phyloP scores from a whole-genome alignment of 75 land plant species.

The Cupressus sempervirens region DNA sequence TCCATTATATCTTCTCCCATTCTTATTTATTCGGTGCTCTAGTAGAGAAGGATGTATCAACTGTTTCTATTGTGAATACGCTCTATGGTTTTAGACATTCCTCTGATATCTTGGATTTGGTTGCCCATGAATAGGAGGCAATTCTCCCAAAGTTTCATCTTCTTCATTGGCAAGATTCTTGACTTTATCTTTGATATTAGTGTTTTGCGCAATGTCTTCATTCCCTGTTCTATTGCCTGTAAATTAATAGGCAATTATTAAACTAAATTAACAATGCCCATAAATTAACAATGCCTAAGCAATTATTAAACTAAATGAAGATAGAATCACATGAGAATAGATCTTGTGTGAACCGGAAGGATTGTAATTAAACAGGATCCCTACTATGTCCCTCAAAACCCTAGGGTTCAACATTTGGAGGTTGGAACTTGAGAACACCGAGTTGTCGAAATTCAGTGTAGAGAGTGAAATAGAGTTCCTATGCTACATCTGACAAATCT shows the following conservation, averaged over 20 bases:
- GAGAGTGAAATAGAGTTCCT: background rate
- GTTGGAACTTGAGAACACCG: background rate
- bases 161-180: background rate
- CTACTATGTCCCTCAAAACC: background rate
- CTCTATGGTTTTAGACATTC: no score
- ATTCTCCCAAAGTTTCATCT: background rate
- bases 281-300: background rate
- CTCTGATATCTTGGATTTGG: no score
- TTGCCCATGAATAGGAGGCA: slow-evolving; percentile 2
- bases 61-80: no score
- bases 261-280: background rate
- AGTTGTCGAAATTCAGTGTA: background rate
- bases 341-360: background rate
- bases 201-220: background rate
- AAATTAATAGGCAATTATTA: background rate
- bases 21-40: no score
- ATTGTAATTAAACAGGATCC: background rate
- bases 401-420: background rate
- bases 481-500: background rate
- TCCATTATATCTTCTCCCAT: no score
- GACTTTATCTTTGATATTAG: background rate
- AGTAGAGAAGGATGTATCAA: no score
- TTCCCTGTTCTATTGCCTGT: background rate
- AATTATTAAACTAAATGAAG: background rate
- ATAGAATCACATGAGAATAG: background rate